These are phyloP conservation scores for Austropuccinia psidii DNA, from an alignment of 1,284 basidiomycete genomes.

Conservation along the genomic window DNA sequence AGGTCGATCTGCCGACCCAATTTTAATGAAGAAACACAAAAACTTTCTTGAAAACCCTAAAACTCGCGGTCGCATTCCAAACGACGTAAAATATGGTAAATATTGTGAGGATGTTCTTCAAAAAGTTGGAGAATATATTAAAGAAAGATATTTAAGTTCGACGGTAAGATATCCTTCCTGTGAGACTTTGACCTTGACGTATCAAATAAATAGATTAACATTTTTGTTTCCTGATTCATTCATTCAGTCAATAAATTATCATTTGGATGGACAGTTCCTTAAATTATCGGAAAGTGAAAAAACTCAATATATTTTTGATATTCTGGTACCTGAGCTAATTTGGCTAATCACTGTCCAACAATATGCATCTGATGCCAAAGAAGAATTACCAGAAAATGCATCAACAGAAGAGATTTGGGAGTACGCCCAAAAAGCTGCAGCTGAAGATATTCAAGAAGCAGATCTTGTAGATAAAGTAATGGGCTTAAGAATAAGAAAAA, in stretches of 20 bases:
- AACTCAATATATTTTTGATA: slow-evolving; percentile 31
- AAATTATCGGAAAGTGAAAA: slow-evolving; percentile 18
- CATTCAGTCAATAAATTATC: not conserved
- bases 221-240: not conserved
- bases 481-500: not conserved
- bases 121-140: slow-evolving; percentile 16
- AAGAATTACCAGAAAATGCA: not conserved
- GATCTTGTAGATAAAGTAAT: slow-evolving; percentile 19
- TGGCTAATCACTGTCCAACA: slow-evolving; percentile 18
- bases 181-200: not conserved
- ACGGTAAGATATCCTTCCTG: not conserved
- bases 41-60: not conserved
- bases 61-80: not conserved
- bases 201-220: not conserved
- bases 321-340: slow-evolving; percentile 24
- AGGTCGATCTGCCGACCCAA: slow-evolving; percentile 7
- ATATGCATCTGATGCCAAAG: not conserved
- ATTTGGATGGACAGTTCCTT: slow-evolving; percentile 8
- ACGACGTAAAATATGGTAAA: slow-evolving; percentile 28
- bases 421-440: slow-evolving; percentile 9
- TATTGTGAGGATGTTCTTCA: slow-evolving; percentile 16
- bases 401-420: not conserved
- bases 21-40: slow-evolving; percentile 4
- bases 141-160: slow-evolving; percentile 10
- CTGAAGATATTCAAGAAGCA: not conserved